Evolutionary conservation across 768 basidiomycete genomes (phyloP).

Genomic region (Lactarius indigo): DNA sequence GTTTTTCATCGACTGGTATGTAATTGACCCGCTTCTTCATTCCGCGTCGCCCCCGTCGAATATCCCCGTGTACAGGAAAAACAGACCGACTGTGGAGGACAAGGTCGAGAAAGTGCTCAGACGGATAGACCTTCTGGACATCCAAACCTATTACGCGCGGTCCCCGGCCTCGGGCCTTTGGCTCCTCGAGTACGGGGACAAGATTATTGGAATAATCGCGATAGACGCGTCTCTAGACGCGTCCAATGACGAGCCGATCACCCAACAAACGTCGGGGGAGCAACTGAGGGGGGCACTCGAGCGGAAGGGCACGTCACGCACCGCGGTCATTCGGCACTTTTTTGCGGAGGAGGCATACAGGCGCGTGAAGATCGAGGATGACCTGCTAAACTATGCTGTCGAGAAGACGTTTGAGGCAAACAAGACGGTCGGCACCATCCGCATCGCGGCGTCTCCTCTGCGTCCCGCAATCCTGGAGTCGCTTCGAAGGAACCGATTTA

Average conservation of each 20-base stretch:
- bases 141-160: constrained; percentile 53
- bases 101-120: constrained; percentile 49
- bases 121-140: constrained; percentile 51
- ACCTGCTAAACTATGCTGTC: constrained; percentile 60
- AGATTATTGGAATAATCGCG: constrained; percentile 65
- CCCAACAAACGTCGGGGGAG: constrained; percentile 25
- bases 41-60: background rate
- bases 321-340: constrained; percentile 72
- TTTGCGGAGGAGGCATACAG: constrained; percentile 67
- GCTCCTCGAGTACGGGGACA: constrained; percentile 57
- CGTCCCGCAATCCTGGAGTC: constrained; percentile 46
- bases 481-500: constrained; percentile 49
- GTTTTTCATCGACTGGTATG: constrained; percentile 68
- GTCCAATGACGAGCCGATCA: constrained; percentile 31
- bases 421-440: constrained; percentile 42
- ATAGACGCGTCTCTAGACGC: constrained; percentile 56
- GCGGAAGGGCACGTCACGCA: constrained; percentile 39
- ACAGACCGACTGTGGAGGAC: constrained; percentile 65
- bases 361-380: constrained; percentile 52
- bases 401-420: constrained; percentile 51
- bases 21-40: constrained; percentile 5
- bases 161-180: constrained; percentile 66
- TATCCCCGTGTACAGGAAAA: constrained; percentile 45
- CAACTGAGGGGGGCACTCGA: constrained; percentile 22
- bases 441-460: constrained; percentile 47